These are phyloP conservation scores for Aspergillus mulundensis DNA, from an alignment of 495 filamentous ascomycete genomes.

Conservation along the genomic window DNA sequence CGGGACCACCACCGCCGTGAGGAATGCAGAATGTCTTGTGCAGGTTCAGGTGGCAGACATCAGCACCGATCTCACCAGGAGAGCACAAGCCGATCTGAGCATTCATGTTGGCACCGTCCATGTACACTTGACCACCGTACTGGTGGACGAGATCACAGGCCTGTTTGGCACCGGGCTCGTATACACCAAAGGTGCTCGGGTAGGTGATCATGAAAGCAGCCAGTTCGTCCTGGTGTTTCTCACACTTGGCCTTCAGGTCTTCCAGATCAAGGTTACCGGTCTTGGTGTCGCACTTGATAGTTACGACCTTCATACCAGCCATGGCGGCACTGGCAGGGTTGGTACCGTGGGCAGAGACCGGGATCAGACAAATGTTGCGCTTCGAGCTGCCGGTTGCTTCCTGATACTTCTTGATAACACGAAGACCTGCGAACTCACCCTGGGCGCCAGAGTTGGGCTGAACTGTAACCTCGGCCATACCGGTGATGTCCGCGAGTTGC, in stretches of 20 bases:
- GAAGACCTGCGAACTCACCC: slow-evolving; percentile 93
- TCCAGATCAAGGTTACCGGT: slow-evolving; percentile 87
- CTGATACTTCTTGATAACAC: slow-evolving; percentile 84
- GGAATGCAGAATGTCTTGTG: slow-evolving; percentile 99
- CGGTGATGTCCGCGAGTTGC: slow-evolving; percentile 83
- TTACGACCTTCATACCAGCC: slow-evolving; percentile 95
- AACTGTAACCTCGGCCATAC: slow-evolving; percentile 83
- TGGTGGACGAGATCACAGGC: slow-evolving; percentile 83
- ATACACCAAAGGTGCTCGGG: slow-evolving; percentile 94
- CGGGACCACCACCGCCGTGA: slow-evolving; percentile 92
- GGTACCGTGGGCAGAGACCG: slow-evolving; percentile 94
- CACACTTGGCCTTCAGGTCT: slow-evolving; percentile 82
- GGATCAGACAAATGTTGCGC: slow-evolving; percentile 93
- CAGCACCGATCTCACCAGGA: slow-evolving; percentile 93
- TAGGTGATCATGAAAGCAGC: slow-evolving; percentile 99
- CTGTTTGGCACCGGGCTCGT: slow-evolving; percentile 85
- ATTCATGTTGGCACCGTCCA: slow-evolving; percentile 99
- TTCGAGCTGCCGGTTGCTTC: slow-evolving; percentile 61
- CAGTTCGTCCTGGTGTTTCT: slow-evolving; percentile 79
- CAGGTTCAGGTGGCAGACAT: slow-evolving; percentile 96
- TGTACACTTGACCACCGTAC: slow-evolving; percentile 93
- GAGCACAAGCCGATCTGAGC: slow-evolving; percentile 97
- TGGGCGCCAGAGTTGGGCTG: slow-evolving; percentile 98
- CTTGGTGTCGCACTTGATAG: slow-evolving; percentile 84
- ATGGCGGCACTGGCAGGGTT: slow-evolving; percentile 96